Evolutionary conservation across 192 early-diverging fungal species (phyloP), one percentile per base, ranked within the genome.

Genomic region (Linnemannia hyalina): DNA sequence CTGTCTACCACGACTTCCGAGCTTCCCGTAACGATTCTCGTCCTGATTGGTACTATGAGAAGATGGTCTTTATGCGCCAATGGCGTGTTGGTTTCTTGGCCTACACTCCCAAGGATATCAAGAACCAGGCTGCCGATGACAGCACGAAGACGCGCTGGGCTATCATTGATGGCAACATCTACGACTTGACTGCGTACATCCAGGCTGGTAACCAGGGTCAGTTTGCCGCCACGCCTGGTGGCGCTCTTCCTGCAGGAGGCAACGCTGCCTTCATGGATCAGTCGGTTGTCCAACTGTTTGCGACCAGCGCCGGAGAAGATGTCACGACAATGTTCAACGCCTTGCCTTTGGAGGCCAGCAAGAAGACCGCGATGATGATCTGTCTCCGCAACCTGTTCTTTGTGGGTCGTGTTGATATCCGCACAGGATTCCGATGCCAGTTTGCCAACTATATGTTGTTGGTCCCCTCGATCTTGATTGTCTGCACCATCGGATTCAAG

Each of bases 351-450:
- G 89, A 89, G 63, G 6, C 81, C 46, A 81, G 82, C 6, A 77
- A 88, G 52, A 91, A 90, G 76, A 80, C 86, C 9, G 82, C 88
- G 57, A 93, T 94, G 78, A 41, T 89, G 78, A 91, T 94, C 52
- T 99, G 98, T 89, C 83, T 99, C 76, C 92, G 95, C 40, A 94
- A 95, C 68, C 88, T 96, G 3, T 97, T 97, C 89, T 97, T 96
- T 88, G 92, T 95, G 35, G 98, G 97, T 49, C 93, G 93, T 44
- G 93, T 98, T 6, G 98, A 99, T 85, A 81, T 90, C 74, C 95
- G 98, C 68, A 96, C 94, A 41, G 94, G 95, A 68, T 77, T 95
- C 55, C 88, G 90, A 80, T 95, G 96, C 92, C 88, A 96, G 65
- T 95, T 96, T 52, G 92, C 97, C 42, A 93, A 95, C 85, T 98